phyloP scores from a whole-genome alignment of 2,329 filamentous ascomycete genomes.

The Pseudogymnoascus pannorum region DNA sequence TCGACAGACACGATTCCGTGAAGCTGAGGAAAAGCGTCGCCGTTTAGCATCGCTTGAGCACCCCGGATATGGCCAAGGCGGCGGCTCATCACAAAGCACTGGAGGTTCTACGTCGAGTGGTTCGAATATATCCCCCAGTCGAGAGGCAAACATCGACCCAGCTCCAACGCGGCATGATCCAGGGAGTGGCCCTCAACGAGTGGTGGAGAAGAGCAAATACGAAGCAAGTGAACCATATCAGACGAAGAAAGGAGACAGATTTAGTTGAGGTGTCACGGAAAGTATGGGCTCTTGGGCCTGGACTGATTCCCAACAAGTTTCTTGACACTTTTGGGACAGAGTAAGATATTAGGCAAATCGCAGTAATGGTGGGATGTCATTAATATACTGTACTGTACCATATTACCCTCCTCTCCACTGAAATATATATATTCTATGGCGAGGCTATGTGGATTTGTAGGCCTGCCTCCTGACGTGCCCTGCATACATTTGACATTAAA shows the following conservation, averaged over 20 bases:
- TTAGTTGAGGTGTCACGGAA: slow-evolving; percentile 43
- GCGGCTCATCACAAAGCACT: slow-evolving; percentile 30
- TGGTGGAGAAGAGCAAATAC: slow-evolving; percentile 80
- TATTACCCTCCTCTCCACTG: background rate
- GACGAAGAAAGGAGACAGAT: slow-evolving; percentile 78
- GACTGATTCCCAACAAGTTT: background rate
- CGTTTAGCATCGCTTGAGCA: slow-evolving; percentile 50
- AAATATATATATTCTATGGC: background rate
- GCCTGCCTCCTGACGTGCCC: background rate
- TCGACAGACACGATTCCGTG: slow-evolving; percentile 63
- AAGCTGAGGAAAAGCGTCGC: slow-evolving; percentile 54
- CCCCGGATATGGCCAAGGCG: slow-evolving; percentile 27
- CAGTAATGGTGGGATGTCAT: background rate
- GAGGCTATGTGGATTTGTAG: background rate
- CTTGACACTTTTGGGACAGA: background rate
- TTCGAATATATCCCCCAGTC: slow-evolving; percentile 54
- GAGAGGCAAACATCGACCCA: slow-evolving; percentile 70
- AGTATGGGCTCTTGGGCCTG: background rate
- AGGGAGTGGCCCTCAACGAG: slow-evolving; percentile 57
- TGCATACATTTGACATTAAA: background rate
- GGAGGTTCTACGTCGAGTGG: slow-evolving; percentile 50
- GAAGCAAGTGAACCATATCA: slow-evolving; percentile 70
- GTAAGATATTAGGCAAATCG: background rate
- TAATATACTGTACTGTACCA: background rate
- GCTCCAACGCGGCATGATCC: slow-evolving; percentile 78